A percentile compares a stretch with the other conserved stretches of the same genome.
These are phyloP conservation scores for Fusarium papillatum DNA, from an alignment of 2,329 filamentous ascomycete genomes.

Conservation along the genomic window DNA sequence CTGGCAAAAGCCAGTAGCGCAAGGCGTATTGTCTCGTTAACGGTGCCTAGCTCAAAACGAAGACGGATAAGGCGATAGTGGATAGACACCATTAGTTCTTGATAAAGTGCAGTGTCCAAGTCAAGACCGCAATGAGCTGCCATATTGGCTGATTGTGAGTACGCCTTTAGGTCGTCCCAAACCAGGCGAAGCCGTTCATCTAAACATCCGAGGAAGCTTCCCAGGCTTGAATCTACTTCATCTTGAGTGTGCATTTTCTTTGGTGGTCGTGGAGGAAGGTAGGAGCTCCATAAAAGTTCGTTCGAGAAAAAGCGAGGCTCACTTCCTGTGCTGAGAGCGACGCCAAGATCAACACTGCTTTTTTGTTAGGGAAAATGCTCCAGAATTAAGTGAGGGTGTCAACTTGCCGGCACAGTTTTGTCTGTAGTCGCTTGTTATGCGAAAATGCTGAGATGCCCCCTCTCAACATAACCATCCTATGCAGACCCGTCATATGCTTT, in stretches of 20 bases:
- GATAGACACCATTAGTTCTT: background rate
- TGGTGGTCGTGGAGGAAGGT: background rate
- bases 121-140: background rate
- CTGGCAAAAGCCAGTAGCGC: background rate
- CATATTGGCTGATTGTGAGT: background rate
- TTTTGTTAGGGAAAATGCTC: no score
- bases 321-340: background rate
- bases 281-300: background rate
- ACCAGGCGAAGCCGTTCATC: background rate
- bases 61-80: background rate
- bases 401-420: background rate
- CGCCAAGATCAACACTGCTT: background rate
- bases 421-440: background rate
- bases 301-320: background rate
- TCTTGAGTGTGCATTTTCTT: background rate
- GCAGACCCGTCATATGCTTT: background rate
- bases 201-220: background rate
- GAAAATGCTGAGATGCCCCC: background rate
- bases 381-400: rapidly evolving
- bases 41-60: background rate
- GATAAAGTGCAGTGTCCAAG: background rate
- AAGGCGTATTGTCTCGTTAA: background rate
- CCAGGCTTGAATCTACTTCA: background rate
- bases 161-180: background rate
- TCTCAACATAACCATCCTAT: background rate